phyloP scores from a whole-genome alignment of 495 filamentous ascomycete species.

The Aspergillus indologenus region DNA sequence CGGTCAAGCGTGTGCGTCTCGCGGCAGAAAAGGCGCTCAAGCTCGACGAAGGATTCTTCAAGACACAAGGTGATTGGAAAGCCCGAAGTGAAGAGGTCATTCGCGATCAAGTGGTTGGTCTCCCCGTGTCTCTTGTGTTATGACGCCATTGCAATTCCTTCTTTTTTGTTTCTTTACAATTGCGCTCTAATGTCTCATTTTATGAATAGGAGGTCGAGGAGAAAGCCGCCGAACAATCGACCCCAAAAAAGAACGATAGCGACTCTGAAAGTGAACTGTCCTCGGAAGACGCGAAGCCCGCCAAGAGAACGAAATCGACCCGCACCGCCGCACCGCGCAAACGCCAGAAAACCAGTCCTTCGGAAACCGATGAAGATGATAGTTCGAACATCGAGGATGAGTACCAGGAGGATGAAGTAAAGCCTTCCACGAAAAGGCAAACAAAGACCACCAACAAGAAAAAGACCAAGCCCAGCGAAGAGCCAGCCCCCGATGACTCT shows the following conservation, averaged over 20 bases:
- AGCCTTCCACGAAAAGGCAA: constrained; percentile 23
- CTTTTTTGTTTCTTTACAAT: background rate
- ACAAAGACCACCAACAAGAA: constrained; percentile 22
- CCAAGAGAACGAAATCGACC: constrained; percentile 29
- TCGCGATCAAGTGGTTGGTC: constrained; percentile 63
- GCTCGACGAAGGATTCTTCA: constrained; percentile 70
- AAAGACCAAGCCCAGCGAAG: constrained; percentile 25
- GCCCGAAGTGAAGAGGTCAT: constrained; percentile 73
- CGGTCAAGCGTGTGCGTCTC: constrained; percentile 70
- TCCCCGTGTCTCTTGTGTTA: background rate
- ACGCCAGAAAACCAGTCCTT: constrained; percentile 35
- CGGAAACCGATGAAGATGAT: constrained; percentile 26
- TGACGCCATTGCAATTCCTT: background rate
- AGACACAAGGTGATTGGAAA: constrained; percentile 66
- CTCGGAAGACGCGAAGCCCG: constrained; percentile 24
- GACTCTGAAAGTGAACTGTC: constrained; percentile 7
- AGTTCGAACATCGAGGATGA: constrained; percentile 14
- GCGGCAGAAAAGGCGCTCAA: constrained; percentile 61
- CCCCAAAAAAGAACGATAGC: constrained; percentile 13
- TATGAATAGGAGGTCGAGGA: constrained; percentile 31
- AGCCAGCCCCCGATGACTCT: constrained; percentile 20
- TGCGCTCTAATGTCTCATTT: background rate
- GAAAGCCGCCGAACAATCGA: constrained; percentile 15
- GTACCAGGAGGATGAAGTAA: constrained; percentile 28
- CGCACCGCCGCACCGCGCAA: constrained; percentile 29